Base-by-base conservation (phyloP, 352 stramenopile species). In the Phytophthora vignae region DNA sequence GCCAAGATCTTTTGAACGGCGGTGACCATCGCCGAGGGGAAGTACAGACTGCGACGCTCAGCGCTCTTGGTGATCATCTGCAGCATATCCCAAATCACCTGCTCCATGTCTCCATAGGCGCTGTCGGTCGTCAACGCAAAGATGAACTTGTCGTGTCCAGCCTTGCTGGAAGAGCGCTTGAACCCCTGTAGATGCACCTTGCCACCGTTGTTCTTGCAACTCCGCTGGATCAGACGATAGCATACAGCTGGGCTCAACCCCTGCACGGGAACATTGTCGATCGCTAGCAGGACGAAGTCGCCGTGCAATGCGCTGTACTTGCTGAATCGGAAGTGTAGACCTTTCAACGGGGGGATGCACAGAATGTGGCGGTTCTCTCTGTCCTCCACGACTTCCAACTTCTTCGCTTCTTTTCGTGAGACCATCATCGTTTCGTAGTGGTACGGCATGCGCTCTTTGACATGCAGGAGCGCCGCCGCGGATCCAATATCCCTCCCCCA, bases 21-120 rank as follows among this genome's bases (percentile, higher is more conserved):
- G 3, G 81, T 82, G 29, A 93, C 64, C 84, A 93, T 95, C 1
- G 83, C 69, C 3, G 75, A 69, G 1, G 87, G 84, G 36, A 95
- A 81, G n/a, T 75, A 77, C n/a, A 95, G 60, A 64, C 81, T 78
- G 10, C 87, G 87, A 36, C 88, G 86, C 76, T 93, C 76, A 1
- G 87, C 87, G 25, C 87, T 95, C 60, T 84, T 83, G 48, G 74
- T 83, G 57, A 95, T 82, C 78, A 91, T 88, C 10, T 74, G 50
- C 7, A 95, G 69, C 84, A 91, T 91, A 78, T 95, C 87, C 57
- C 77, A 76, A 55, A 95, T 83, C 22, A 95, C 85, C 60, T 83
- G 80, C 67, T 92, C 81, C 83, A 95, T 88, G 55, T 95, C 87
- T 52, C 84, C 84, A 53, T 90, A 95, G 7, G 81, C 79, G 31